phyloP scores from a whole-genome alignment of 1,284 basidiomycete species.

The Salmacisia buchloeana region DNA sequence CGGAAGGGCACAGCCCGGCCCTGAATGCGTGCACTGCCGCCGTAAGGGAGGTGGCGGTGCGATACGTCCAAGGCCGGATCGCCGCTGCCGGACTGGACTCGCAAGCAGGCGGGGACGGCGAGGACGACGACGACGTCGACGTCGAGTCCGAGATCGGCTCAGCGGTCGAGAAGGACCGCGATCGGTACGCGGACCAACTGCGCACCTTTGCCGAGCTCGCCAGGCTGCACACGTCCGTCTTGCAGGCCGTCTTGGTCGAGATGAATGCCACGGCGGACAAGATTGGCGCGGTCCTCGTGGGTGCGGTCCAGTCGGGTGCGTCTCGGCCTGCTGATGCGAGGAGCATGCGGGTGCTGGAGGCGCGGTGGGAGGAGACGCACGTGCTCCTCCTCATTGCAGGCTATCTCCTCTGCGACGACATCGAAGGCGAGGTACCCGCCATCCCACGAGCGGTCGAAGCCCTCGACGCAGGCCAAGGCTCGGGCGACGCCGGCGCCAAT shows the following conservation, averaged over 20 bases:
- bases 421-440: constrained; percentile 29
- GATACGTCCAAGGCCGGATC: constrained; percentile 35
- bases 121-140: constrained; percentile 13
- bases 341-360: constrained; percentile 15
- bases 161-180: constrained; percentile 29
- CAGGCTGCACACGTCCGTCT: constrained; percentile 18
- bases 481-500: constrained; percentile 9
- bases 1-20: background rate
- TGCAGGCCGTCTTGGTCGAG: background rate
- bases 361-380: constrained; percentile 42
- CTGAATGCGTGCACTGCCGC: background rate
- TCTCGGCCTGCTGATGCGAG: background rate
- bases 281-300: background rate
- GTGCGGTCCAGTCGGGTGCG: background rate
- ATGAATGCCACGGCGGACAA: background rate
- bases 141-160: constrained; percentile 33
- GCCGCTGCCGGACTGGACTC: constrained; percentile 18
- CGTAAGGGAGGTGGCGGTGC: constrained; percentile 31
- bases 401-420: constrained; percentile 35
- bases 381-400: constrained; percentile 39
- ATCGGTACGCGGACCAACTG: constrained; percentile 39
- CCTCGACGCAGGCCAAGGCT: constrained; percentile 13
- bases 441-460: constrained; percentile 25
- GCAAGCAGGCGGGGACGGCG: background rate
- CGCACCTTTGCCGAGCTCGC: constrained; percentile 35